Percentiles rank a stretch among this genome's conserved stretches.
Evolutionary conservation across 192 early-diverging fungal genomes (phyloP).

Genomic region (Spinellus fusiger): DNA sequence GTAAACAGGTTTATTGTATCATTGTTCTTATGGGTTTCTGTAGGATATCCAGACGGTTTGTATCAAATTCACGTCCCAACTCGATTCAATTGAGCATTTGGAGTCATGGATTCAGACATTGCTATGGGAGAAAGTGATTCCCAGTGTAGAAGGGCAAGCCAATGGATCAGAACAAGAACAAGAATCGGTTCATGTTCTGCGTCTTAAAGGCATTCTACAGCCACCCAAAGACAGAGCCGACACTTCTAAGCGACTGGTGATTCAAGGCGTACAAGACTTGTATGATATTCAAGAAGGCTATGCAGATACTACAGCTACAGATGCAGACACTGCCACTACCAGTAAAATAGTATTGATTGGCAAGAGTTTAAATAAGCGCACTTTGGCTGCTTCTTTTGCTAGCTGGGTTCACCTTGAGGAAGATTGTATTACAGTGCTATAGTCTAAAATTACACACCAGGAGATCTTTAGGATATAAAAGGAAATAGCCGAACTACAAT

Average conservation of each 20-base stretch:
- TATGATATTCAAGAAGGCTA: constrained; percentile 56
- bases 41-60: constrained; percentile 52
- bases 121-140: constrained; percentile 53
- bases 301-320: constrained; percentile 20
- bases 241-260: constrained; percentile 31
- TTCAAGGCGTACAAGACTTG: constrained; percentile 63
- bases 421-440: not conserved
- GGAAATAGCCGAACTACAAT: too few relatives aligned
- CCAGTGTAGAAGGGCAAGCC: not conserved
- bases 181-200: constrained; percentile 41
- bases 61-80: constrained; percentile 35
- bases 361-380: constrained; percentile 16
- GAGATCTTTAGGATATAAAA: too few relatives aligned
- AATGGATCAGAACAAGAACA: not conserved
- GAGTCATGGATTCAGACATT: constrained; percentile 59
- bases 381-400: constrained; percentile 19
- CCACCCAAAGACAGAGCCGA: constrained; percentile 23
- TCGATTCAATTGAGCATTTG: constrained; percentile 28
- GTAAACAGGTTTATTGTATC: not conserved
- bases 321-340: constrained; percentile 1
- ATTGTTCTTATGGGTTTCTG: not conserved
- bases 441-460: too few relatives aligned
- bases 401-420: not conserved
- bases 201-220: constrained; percentile 57
- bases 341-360: constrained; percentile 39